phyloP scores from a whole-genome alignment of 441 rosid genomes.

The Rhodomyrtus psidioides region DNA sequence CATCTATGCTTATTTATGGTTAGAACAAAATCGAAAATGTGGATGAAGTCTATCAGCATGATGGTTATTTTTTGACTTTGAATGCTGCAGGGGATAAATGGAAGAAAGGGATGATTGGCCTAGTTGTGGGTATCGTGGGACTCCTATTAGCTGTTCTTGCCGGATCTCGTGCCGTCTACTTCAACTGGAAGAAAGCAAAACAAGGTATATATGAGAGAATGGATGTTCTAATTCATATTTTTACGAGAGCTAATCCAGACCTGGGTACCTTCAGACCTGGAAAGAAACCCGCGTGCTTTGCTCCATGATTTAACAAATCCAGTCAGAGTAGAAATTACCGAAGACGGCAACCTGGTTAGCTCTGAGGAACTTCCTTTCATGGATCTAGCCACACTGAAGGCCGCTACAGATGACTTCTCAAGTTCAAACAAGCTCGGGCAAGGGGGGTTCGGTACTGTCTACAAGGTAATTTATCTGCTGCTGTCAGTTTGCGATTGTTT shows the following conservation, averaged over 20 bases:
- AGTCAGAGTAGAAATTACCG: constrained; percentile 3
- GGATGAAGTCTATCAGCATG: neutral
- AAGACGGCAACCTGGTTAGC: constrained; percentile 9
- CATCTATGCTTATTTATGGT: neutral
- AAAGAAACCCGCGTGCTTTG: constrained; percentile 10
- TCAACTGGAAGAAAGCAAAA: neutral
- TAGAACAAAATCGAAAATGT: neutral
- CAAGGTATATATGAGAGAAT: neutral
- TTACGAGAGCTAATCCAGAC: neutral
- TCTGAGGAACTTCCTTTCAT: constrained; percentile 22
- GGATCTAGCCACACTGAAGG: constrained; percentile 6
- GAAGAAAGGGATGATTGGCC: neutral
- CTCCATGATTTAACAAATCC: constrained; percentile 7
- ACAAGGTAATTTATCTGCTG: constrained; percentile 2
- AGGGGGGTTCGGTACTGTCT: constrained; percentile 26
- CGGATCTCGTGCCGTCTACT: neutral
- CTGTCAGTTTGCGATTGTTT: neutral
- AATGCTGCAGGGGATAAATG: neutral
- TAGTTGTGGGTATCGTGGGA: neutral
- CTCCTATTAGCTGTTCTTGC: neutral
- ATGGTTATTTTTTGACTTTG: neutral
- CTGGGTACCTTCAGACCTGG: constrained; percentile 2
- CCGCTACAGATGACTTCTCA: constrained; percentile 19
- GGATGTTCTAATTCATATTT: neutral
- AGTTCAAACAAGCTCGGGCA: constrained; percentile 21